These are phyloP conservation scores for Eurotiales sp. DNA, from an alignment of 2,329 filamentous ascomycete genomes.

Conservation along the genomic window DNA sequence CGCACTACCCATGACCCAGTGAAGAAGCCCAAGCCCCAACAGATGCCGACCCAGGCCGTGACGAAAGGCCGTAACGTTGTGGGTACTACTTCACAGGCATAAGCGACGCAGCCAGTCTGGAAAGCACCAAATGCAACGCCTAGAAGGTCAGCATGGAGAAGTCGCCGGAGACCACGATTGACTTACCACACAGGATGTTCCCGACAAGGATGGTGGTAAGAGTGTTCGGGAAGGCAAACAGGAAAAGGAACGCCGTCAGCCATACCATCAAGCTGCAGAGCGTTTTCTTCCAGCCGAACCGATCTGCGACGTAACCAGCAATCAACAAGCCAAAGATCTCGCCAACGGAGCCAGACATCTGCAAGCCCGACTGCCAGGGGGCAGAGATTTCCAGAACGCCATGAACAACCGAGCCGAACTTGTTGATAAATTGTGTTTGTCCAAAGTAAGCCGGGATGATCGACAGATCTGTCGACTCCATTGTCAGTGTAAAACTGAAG, in stretches of 20 bases:
- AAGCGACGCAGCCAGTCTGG: slow-evolving; percentile 45
- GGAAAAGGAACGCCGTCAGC: slow-evolving; percentile 45
- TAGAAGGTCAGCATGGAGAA: background rate
- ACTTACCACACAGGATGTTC: slow-evolving; percentile 45
- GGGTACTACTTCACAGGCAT: slow-evolving; percentile 47
- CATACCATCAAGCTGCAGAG: slow-evolving; percentile 45
- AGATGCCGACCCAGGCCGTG: slow-evolving; percentile 45
- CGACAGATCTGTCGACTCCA: background rate
- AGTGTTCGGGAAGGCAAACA: slow-evolving; percentile 49
- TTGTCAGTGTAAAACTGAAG: background rate
- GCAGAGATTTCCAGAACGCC: background rate
- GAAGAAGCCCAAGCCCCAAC: slow-evolving; percentile 47
- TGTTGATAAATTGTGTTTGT: background rate
- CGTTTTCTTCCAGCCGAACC: slow-evolving; percentile 50
- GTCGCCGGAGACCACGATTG: background rate
- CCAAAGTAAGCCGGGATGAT: background rate
- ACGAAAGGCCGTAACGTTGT: slow-evolving; percentile 42
- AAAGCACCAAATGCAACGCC: slow-evolving; percentile 49
- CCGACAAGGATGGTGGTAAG: slow-evolving; percentile 45
- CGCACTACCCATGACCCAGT: slow-evolving; percentile 50
- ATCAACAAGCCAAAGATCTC: slow-evolving; percentile 50
- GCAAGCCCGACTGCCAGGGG: slow-evolving; percentile 42
- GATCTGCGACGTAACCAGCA: slow-evolving; percentile 50
- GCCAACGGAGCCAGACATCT: slow-evolving; percentile 39
- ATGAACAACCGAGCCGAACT: background rate